Evolutionary conservation across 495 filamentous ascomycete genomes (phyloP), one percentile per base, ranked within the genome.

Genomic region (Lepidopterella palustris): DNA sequence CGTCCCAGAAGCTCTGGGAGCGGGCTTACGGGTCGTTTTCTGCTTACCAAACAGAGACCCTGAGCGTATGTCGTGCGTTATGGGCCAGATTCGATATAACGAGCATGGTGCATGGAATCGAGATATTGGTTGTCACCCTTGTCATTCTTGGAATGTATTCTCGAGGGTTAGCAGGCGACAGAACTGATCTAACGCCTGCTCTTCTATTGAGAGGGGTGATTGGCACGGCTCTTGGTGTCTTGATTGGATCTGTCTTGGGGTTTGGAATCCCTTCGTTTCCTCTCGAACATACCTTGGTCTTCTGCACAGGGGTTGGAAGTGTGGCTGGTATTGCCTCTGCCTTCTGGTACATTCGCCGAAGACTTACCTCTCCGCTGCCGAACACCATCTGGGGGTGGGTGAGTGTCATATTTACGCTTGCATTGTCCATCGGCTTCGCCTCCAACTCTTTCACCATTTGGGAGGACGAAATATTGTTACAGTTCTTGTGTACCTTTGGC

Each of bases 361-460:
- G 71, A 39, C 71, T 79, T 62, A 79, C 67, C 47, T 74, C 73
- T n/a, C 79, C 89, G 40, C 60, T 91, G n/a, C 92, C 92, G 0
- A 82, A 69, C n/a, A 86, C 84, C 0, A 70, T 90, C 53, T 97
- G 92, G 92, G 88, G 90, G 18, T 89, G 89, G 85, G 77, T 96
- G 54, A 85, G 88, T 1, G 71, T 92, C 40, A 69, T 92, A 25
- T 89, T 96, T 63, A 92, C 91, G 0, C 70, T 89, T 25, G 82
- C 83, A 62, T 89, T 95, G 70, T 93, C 89, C 15, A 74, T 89
- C 62, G 92, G 92, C 35, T 97, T 97, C 72, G 93, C 90, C 0
- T 92, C 93, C 4, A 99, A 97, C 70, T 97, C 93, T 1, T 99
- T 90, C 73, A 97, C 92, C 4, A 96, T 99, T 61, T 97, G 95